Conservation (phyloP, 805 yeast species). For the Pichia pseudocactophila region DNA sequence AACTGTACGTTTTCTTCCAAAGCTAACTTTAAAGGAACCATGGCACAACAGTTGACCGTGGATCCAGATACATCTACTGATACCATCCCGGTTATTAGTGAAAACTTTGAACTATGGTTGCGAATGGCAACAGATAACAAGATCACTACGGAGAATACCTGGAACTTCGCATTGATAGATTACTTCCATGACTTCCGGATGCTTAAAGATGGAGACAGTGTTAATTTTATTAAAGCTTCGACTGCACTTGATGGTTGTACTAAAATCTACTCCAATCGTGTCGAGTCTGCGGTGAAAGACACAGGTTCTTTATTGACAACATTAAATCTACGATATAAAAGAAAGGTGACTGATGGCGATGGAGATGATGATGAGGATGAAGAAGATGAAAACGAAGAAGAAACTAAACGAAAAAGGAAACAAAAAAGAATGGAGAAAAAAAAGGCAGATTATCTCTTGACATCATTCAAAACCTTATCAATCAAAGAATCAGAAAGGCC, state of each 20-base stretch:
- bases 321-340: conserved; percentile 25
- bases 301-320: conserved; percentile 67
- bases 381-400: conserved; percentile 4
- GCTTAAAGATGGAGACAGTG: conserved; percentile 63
- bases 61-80: not conserved
- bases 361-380: conserved; percentile 17
- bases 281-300: conserved; percentile 86
- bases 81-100: conserved; percentile 21
- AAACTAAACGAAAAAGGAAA: conserved; percentile 11
- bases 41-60: not conserved
- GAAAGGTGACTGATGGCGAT: conserved; percentile 15
- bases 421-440: conserved; percentile 6
- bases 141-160: conserved; percentile 78
- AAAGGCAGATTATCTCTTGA: conserved; percentile 8
- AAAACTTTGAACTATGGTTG: conserved; percentile 72
- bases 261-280: conserved; percentile 82
- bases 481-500: conserved; percentile 36
- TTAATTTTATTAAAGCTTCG: conserved; percentile 85
- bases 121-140: conserved; percentile 72
- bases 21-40: too few species aligned
- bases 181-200: conserved; percentile 80
- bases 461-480: conserved; percentile 1
- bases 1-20: too few species aligned
- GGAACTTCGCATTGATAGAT: conserved; percentile 88
- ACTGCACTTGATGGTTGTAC: conserved; percentile 93